Evolutionary conservation across 352 stramenopile genomes (phyloP).

Genomic region (Globisporangium parvum): DNA sequence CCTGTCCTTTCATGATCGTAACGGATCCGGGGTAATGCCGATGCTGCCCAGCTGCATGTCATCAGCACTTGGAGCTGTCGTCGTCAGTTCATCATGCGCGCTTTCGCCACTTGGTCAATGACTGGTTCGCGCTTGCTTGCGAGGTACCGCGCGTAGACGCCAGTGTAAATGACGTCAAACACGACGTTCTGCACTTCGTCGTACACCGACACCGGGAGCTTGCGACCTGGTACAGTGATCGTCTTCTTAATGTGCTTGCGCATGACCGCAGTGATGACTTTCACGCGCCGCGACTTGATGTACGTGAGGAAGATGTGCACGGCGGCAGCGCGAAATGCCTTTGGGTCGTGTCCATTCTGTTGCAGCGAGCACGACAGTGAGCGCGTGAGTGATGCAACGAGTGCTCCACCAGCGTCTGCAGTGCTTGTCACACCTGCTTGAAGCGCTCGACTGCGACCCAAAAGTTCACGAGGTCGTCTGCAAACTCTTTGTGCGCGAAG

Average conservation of each 20-base stretch:
- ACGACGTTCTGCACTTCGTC: slow-evolving; percentile 51
- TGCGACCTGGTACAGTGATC: slow-evolving; percentile 54
- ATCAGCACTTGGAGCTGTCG: no score
- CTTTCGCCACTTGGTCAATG: not conserved
- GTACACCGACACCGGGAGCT: slow-evolving; percentile 33
- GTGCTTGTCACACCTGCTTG: slow-evolving; percentile 25
- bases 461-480: slow-evolving; percentile 46
- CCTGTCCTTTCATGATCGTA: no score
- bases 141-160: slow-evolving; percentile 44
- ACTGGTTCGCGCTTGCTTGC: not conserved
- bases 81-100: not conserved
- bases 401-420: not conserved
- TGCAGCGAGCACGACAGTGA: not conserved
- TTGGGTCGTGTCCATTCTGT: slow-evolving; percentile 21
- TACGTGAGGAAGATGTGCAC: slow-evolving; percentile 49
- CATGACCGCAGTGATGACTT: slow-evolving; percentile 54
- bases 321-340: slow-evolving; percentile 33
- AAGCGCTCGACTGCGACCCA: slow-evolving; percentile 59
- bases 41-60: no score
- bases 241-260: slow-evolving; percentile 63
- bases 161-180: slow-evolving; percentile 51
- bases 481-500: slow-evolving; percentile 46
- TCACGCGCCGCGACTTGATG: slow-evolving; percentile 57
- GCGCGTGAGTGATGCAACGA: not conserved
- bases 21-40: no score